Conservation (phyloP, 169 alveolate genomes). For the Plasmodium ovale region DNA sequence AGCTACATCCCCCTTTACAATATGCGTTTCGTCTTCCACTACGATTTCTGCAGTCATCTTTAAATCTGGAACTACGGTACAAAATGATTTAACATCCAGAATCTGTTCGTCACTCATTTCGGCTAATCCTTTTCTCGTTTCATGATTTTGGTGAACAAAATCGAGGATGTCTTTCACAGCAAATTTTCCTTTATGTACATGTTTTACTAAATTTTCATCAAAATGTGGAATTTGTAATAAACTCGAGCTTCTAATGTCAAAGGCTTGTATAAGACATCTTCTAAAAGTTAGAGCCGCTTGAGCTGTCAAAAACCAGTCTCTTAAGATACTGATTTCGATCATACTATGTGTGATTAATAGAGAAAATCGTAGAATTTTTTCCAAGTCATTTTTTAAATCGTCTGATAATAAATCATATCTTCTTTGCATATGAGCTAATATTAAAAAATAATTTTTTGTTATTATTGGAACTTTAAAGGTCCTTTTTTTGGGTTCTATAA, state of each 20-base stretch:
- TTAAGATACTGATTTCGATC: slow-evolving; percentile 89
- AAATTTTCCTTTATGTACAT: slow-evolving; percentile 85
- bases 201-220: slow-evolving; percentile 83
- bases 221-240: slow-evolving; percentile 93
- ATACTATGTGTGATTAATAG: slow-evolving; percentile 90
- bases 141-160: slow-evolving; percentile 86
- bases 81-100: slow-evolving; percentile 89
- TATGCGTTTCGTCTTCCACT: slow-evolving; percentile 91
- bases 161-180: slow-evolving; percentile 87
- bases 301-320: slow-evolving; percentile 88
- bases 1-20: slow-evolving; percentile 91
- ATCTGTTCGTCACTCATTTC: slow-evolving; percentile 85
- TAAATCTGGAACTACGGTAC: slow-evolving; percentile 84
- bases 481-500: slow-evolving; percentile 79
- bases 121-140: slow-evolving; percentile 85
- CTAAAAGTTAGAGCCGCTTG: slow-evolving; percentile 90
- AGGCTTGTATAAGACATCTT: slow-evolving; percentile 91
- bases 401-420: slow-evolving; percentile 83
- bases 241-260: slow-evolving; percentile 86
- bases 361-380: slow-evolving; percentile 84
- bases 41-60: slow-evolving; percentile 84
- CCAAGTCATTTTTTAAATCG: slow-evolving; percentile 77
- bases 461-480: slow-evolving; percentile 52
- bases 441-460: slow-evolving; percentile 83
- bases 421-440: slow-evolving; percentile 90